Conservation (phyloP, 176 grass and related monocot genomes). For the Cenchrus fungigraminus region DNA sequence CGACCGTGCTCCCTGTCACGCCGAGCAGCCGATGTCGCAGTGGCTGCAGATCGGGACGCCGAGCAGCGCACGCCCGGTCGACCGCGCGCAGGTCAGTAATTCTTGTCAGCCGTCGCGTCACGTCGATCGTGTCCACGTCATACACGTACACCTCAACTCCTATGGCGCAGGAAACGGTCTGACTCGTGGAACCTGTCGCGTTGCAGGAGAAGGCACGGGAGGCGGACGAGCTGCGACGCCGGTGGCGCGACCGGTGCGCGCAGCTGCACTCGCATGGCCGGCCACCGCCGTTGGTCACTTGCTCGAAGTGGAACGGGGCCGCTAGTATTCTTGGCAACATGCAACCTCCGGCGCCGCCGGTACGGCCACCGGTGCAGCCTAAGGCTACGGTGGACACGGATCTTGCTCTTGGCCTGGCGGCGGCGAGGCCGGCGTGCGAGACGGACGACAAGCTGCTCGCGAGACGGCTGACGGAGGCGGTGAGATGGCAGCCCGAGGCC, state of each 20-base stretch:
- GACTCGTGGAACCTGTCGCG: constrained; percentile 15
- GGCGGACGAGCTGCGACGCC: constrained; percentile 52
- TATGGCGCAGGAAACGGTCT: not conserved
- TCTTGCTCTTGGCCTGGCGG: constrained; percentile 47
- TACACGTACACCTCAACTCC: not conserved
- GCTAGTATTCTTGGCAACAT: constrained; percentile 36
- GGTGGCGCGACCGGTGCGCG: constrained; percentile 56
- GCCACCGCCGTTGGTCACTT: constrained; percentile 4
- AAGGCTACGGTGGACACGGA: constrained; percentile 57
- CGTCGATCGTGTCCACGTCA: not conserved
- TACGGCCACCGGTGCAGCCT: not conserved
- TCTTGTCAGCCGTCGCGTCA: not conserved
- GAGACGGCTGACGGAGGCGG: constrained; percentile 58
- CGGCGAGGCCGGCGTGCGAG: constrained; percentile 1
- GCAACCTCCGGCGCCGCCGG: constrained; percentile 13
- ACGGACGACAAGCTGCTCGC: constrained; percentile 45
- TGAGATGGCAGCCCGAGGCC: constrained; percentile 75
- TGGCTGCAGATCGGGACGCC: constrained; percentile 73
- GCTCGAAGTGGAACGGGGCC: constrained; percentile 48
- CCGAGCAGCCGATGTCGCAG: constrained; percentile 47
- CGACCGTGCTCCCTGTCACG: not conserved
- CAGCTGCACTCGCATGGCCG: constrained; percentile 48
- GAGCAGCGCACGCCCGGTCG: constrained; percentile 23
- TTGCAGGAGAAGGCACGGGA: constrained; percentile 53
- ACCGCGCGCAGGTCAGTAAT: constrained; percentile 43